phyloP scores from a whole-genome alignment of 345 rosid species.

The Eucalyptus leucophloia region DNA sequence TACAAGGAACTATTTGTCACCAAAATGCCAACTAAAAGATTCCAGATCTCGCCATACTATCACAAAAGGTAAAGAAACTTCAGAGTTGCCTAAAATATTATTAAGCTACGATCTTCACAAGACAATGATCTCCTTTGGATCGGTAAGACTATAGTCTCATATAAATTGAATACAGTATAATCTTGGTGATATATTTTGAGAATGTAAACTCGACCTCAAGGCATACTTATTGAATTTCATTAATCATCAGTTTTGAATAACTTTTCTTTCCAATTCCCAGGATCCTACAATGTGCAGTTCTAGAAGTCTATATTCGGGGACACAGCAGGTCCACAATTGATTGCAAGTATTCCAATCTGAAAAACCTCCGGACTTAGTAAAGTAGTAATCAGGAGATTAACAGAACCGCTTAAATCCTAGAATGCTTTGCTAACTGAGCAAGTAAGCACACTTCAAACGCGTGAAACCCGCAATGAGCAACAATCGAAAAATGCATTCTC shows the following conservation, averaged over 20 bases:
- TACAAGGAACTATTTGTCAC: not conserved
- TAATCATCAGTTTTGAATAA: not conserved
- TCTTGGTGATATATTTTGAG: not conserved
- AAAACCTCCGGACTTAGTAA: not conserved
- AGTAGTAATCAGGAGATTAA: too few relatives aligned
- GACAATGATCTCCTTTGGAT: not conserved
- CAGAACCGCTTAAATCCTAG: too few relatives aligned
- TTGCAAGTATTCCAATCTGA: not conserved
- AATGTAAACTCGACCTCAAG: not conserved
- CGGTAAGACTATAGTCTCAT: not conserved
- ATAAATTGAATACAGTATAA: not conserved
- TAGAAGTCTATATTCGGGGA: not conserved
- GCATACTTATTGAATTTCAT: not conserved
- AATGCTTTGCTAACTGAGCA: not conserved
- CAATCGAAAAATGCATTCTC: not conserved
- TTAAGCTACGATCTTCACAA: not conserved
- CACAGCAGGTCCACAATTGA: not conserved
- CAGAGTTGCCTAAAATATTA: not conserved
- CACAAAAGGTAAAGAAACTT: not conserved
- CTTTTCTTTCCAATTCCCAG: not conserved
- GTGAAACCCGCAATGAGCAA: not conserved
- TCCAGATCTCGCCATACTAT: not conserved
- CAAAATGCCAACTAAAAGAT: not conserved
- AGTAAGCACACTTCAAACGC: not conserved
- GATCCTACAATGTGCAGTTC: not conserved